These are phyloP conservation scores for Alternaria sp. DNA, from an alignment of 2,329 filamentous ascomycete species.

Conservation along the genomic window DNA sequence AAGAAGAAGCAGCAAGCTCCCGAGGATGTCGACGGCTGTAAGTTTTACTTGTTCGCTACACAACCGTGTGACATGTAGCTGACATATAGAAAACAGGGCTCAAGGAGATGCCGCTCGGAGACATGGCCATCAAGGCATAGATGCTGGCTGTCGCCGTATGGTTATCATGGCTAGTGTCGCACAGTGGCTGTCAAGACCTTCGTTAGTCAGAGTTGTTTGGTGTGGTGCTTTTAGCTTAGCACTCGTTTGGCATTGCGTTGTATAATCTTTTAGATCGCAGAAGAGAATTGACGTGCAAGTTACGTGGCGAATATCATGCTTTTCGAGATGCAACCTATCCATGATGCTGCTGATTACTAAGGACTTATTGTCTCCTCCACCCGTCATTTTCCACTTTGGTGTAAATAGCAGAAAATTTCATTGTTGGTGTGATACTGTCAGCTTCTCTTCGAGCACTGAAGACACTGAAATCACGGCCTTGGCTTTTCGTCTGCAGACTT, in stretches of 20 bases:
- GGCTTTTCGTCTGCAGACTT: neutral
- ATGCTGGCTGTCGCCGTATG: neutral
- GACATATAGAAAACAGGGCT: conserved; percentile 31
- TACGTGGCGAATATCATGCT: neutral
- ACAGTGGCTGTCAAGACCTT: neutral
- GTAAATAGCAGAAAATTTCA: neutral
- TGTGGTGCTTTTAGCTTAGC: conserved; percentile 1
- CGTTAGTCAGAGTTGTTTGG: neutral
- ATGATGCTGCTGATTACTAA: neutral
- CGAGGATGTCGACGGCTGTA: conserved; percentile 43
- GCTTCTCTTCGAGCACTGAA: neutral
- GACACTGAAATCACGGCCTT: neutral
- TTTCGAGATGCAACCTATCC: neutral
- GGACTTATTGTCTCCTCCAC: no score
- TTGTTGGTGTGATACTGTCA: neutral
- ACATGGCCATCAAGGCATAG: conserved; percentile 35
- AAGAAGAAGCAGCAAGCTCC: conserved; percentile 44
- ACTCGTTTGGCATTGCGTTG: conserved; percentile 7
- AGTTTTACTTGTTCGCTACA: conserved; percentile 7
- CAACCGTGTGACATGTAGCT: conserved; percentile 1
- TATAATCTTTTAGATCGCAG: neutral
- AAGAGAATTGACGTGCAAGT: neutral
- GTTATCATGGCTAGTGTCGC: neutral
- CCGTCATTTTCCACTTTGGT: neutral
- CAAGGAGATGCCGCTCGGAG: conserved; percentile 34